Base-by-base conservation (phyloP, 345 rosid genomes). In the Pistacia integerrima region DNA sequence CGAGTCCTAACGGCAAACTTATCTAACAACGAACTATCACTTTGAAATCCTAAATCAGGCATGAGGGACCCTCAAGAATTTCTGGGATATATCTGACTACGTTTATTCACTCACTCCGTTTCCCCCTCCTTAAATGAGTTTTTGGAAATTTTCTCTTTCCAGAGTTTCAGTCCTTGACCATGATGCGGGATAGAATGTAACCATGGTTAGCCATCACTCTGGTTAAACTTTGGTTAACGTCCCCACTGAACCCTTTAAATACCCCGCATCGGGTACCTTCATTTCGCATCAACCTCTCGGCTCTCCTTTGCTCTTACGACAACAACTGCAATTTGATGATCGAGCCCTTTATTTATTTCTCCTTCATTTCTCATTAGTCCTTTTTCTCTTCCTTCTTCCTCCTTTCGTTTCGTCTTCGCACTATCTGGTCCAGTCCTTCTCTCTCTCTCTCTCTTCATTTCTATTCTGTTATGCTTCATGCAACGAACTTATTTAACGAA, bases 131-230 rank as follows among this genome's bases (percentile, higher is more conserved):
- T 35, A 58, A 64, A 48, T 60, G 16, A 30, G 20, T 30, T 60
- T 30, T 36, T 18, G 66, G 60, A 65, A 28, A 18, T 63, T 28
- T 41, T 35, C 22, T 30, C 56, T 0, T 9, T 49, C 66, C 8
- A 12, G 33, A 41, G 46, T 8, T 7, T 8, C 9, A 60, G 60
- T 35, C 2, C 64, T 64, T 64, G 60, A 72, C 74, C 75, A 16
- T 3, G 1, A 25, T 2, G 49, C n/a, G 49, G 33, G 88, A 80
- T 81, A 80, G 77, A 44, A 78, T 28, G 14, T 82, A 77, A 87
- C 88, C 84, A 7, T 48, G 22, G 52, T 68, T 57, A 30, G 7
- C 12, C 17, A 44, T 4, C 51, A 16, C n/a, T 10, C n/a, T 28
- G 35, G 83, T 80, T 81, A 77, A 49, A 57, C 75, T 41, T 3